Evolutionary conservation across 179 eudicot species (phyloP).

Genomic region (Heliamphora pulchella): DNA sequence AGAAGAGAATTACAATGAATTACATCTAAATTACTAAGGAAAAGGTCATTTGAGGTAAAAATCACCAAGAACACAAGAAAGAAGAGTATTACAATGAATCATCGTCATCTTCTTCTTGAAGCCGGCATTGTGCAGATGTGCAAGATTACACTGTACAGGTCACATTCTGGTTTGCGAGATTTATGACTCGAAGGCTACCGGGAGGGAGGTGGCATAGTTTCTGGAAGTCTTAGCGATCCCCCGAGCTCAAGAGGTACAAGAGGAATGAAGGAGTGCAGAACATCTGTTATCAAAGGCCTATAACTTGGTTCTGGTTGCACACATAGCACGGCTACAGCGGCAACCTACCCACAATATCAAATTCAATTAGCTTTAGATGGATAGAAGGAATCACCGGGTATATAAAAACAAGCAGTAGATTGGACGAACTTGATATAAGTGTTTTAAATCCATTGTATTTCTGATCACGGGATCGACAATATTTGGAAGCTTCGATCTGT

Average conservation of each 20-base stretch:
- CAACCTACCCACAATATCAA: constrained; percentile 35
- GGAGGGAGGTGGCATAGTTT: constrained; percentile 3
- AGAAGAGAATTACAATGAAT: neutral
- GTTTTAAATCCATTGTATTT: constrained; percentile 69
- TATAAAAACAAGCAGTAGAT: neutral
- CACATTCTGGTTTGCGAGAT: constrained; percentile 15
- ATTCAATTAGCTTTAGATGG: constrained; percentile 22
- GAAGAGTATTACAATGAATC: constrained; percentile 12
- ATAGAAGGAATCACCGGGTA: neutral
- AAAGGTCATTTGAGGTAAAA: constrained; percentile 1
- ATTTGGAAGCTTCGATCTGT: constrained; percentile 61
- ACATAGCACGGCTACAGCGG: constrained; percentile 67
- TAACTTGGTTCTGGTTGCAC: constrained; percentile 75
- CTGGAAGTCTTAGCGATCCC: constrained; percentile 40
- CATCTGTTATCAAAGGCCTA: constrained; percentile 64
- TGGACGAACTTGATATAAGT: constrained; percentile 59
- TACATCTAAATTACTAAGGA: neutral
- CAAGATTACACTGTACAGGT: neutral
- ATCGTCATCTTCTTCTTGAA: neutral
- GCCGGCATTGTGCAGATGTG: constrained; percentile 23
- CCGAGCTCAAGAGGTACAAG: constrained; percentile 66
- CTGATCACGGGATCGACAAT: constrained; percentile 59
- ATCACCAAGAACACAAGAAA: neutral
- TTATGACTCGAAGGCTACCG: neutral
- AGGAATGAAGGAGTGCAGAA: constrained; percentile 66